Conservation (phyloP, 176 grass and related monocot genomes). For the Aegilops sharonensis region DNA sequence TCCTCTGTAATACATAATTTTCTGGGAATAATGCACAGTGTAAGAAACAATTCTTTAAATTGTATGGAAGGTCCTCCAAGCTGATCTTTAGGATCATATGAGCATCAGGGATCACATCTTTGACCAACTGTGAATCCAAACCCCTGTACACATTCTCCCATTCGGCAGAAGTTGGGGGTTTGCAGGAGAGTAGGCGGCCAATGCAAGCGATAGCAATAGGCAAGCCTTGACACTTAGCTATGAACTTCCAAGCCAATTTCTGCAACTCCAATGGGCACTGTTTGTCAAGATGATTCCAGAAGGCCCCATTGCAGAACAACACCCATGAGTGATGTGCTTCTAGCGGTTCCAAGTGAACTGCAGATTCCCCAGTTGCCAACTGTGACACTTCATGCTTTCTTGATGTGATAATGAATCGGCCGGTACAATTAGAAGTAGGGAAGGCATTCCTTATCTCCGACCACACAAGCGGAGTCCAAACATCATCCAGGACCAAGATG, state of each 20-base stretch:
- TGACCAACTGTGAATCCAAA: too few relatives aligned
- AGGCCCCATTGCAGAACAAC: neutral
- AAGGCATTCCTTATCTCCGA: neutral
- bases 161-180: too few relatives aligned
- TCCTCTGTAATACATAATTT: neutral
- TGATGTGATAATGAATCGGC: too few relatives aligned
- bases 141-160: too few relatives aligned
- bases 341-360: too few relatives aligned
- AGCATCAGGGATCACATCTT: too few relatives aligned
- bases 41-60: neutral
- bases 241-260: neutral
- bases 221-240: constrained; percentile 17
- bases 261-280: too few relatives aligned
- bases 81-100: too few relatives aligned
- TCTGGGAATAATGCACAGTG: neutral
- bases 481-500: constrained; percentile 4
- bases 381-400: too few relatives aligned
- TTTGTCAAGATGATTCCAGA: neutral
- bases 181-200: too few relatives aligned
- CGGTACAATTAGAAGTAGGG: neutral
- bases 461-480: neutral
- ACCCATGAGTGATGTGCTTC: neutral
- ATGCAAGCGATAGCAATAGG: neutral
- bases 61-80: too few relatives aligned
- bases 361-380: too few relatives aligned